Conservation (phyloP, 2,329 filamentous ascomycete genomes). For the Cladobotryum mycophilum region DNA sequence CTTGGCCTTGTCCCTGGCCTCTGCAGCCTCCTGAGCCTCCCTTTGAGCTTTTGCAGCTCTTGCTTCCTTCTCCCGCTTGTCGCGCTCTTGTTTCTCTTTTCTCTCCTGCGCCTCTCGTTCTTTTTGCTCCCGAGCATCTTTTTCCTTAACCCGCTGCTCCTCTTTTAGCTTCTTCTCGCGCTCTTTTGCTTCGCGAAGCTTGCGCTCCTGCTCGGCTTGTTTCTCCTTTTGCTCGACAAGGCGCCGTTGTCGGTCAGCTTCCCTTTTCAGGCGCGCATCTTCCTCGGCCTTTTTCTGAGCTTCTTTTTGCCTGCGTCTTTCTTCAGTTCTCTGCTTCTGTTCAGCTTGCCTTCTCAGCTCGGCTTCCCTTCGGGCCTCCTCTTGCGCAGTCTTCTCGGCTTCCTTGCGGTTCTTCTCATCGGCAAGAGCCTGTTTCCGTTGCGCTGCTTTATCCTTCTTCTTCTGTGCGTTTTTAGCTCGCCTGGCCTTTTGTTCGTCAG, state of each 20-base stretch:
- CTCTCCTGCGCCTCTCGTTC: constrained; percentile 63
- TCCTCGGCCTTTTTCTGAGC: constrained; percentile 85
- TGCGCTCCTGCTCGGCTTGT: constrained; percentile 79
- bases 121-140: constrained; percentile 64
- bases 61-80: constrained; percentile 56
- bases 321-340: constrained; percentile 73
- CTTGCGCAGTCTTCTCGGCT: constrained; percentile 82
- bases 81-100: constrained; percentile 55
- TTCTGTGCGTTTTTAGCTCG: constrained; percentile 92
- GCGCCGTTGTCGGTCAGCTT: constrained; percentile 74
- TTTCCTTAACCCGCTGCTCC: constrained; percentile 74
- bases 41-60: constrained; percentile 51
- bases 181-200: constrained; percentile 52
- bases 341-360: constrained; percentile 78
- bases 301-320: constrained; percentile 86
- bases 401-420: constrained; percentile 86
- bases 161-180: constrained; percentile 82
- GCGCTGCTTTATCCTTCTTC: constrained; percentile 86
- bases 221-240: constrained; percentile 79
- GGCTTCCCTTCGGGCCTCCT: constrained; percentile 66
- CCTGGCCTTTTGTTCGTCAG: constrained; percentile 79
- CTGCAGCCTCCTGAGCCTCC: constrained; percentile 46
- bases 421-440: constrained; percentile 82
- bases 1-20: constrained; percentile 57
- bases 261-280: constrained; percentile 77